Base-by-base conservation (phyloP, 1,139 yeast genomes). In the Yamadazyma songkhlaensis region DNA sequence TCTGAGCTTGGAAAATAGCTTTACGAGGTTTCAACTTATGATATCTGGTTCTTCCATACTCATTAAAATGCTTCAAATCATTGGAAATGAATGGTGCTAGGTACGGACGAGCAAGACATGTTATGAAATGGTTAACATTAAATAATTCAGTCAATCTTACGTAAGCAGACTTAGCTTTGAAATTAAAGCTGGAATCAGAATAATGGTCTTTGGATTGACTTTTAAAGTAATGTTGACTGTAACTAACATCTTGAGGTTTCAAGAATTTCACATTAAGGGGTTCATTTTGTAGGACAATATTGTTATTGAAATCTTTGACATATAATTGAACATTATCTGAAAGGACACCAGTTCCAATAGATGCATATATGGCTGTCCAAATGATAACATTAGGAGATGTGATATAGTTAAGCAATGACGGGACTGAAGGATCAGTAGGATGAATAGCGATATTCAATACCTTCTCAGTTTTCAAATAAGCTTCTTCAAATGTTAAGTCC, bases 341-440 rank as follows among this genome's bases (percentile, higher is more conserved):
- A 9, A 79, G 60, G 2, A 80, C 77, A 0, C 85, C 86, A 0
- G 84, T 72, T 9, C 90, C 90, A 38, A 82, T 79, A 2, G 89
- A 80, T 8, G 85, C 84, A 67, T 77, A 71, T 9, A 84, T 77
- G 0, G 89, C 97, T 3, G 96, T 85, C 81, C 95, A 80, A 10
- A 92, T 84, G 6, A 92, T 74, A 8, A 90, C 96, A 59, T 92
- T 89, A 1, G 98, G 98, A 0, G 97, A 88, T 0, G 98, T 90
- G 31, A 92, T 79, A 54, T 92, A 90, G 56, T 92, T 92, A 26
- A 92, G 67, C 40, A 92, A 66, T 8, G 89, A 76, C 0, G 96
- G 96, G 14, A 88, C 62, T 8, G 77, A 73, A 37, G 70, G 75
- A 46, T 79, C 81, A 0, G 95, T 82, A 3, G 97, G 89, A 39